Evolutionary conservation across 805 yeast genomes (phyloP).

Genomic region (Ogataea glucozyma): DNA sequence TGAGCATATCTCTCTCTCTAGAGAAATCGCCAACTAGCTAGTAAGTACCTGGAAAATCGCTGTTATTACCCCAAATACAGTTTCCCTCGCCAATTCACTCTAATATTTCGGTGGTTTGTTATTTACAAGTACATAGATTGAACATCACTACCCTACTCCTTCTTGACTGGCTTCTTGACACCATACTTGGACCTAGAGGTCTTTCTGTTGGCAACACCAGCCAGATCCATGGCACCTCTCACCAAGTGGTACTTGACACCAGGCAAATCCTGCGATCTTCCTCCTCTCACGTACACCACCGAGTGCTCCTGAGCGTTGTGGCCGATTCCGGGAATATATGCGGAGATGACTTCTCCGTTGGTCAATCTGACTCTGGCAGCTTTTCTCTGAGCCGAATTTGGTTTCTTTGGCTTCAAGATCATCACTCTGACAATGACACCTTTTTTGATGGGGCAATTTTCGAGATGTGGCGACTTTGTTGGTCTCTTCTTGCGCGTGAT

Average conservation of each 20-base stretch:
- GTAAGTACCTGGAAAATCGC: too few relatives aligned
- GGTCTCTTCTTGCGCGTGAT: slow-evolving; percentile 39
- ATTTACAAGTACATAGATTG: slow-evolving; percentile 13
- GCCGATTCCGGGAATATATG: slow-evolving; percentile 98
- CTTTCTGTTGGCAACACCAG: slow-evolving; percentile 91
- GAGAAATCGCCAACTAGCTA: too few relatives aligned
- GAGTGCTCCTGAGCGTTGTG: slow-evolving; percentile 98
- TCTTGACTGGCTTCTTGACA: slow-evolving; percentile 74
- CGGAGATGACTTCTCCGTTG: slow-evolving; percentile 85
- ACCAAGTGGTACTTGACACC: slow-evolving; percentile 95
- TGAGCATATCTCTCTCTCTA: neutral
- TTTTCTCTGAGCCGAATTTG: slow-evolving; percentile 97
- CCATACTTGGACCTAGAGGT: slow-evolving; percentile 94
- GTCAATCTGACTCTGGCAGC: slow-evolving; percentile 93
- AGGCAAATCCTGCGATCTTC: slow-evolving; percentile 95
- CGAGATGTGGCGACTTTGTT: slow-evolving; percentile 78
- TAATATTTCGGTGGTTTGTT: slow-evolving; percentile 1
- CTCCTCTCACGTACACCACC: slow-evolving; percentile 96
- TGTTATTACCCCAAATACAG: too few relatives aligned
- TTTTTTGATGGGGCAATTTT: slow-evolving; percentile 79
- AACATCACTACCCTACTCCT: slow-evolving; percentile 22
- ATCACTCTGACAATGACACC: slow-evolving; percentile 94
- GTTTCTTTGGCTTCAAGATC: slow-evolving; percentile 96
- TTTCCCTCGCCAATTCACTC: too few relatives aligned
- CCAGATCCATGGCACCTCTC: slow-evolving; percentile 90